Evolutionary conservation across 345 rosid species (phyloP), one percentile per base, ranked within the genome.

Genomic region (Toxicodendron radicans): DNA sequence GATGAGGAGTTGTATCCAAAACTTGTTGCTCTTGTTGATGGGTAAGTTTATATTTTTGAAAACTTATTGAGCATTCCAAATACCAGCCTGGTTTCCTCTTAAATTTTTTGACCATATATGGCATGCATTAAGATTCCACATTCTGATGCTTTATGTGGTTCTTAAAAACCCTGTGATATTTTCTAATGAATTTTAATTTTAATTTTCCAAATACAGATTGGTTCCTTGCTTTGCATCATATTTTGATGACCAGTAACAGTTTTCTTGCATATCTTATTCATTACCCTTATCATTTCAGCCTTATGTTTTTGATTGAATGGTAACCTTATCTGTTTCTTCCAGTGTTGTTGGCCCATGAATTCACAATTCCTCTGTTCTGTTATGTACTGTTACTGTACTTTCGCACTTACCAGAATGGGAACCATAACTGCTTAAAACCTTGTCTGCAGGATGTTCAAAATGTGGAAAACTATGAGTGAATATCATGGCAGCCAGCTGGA

Each of bases 1-100:
- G 99, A 93, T 78, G 85, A 87, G 56, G 93, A 95, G 74, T 75
- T 95, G 83, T 95, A 87, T 83, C 97, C 97, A 46, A 90, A 84
- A 74, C 99, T 93, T 46, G 93, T 80, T 71, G 68, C 84, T 14
- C 85, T 95, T 73, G 96, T 89, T 59, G 85, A 89, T 24, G 97
- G 92, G 99, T 95, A 82, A 79, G 88, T 78, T 74, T 64, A 61
- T 23, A 9, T 46, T 32, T 51, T 2, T 8, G 27, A 38, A 73
- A 27, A 73, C 13, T 46, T 13, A 10, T 58, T 48, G 14, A 27
- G 35, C 23, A 41, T 63, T 35, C 14, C n/a, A 41, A 51, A 48
- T 33, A 6, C 13, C 18, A 11, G 2, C 5, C 32, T 75, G 17
- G 58, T 79, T 41, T 76, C 51, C 12, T 49, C 3, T 21, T 27